Base-by-base conservation (phyloP, 75 land plant species). In the Gnetum montanum region DNA sequence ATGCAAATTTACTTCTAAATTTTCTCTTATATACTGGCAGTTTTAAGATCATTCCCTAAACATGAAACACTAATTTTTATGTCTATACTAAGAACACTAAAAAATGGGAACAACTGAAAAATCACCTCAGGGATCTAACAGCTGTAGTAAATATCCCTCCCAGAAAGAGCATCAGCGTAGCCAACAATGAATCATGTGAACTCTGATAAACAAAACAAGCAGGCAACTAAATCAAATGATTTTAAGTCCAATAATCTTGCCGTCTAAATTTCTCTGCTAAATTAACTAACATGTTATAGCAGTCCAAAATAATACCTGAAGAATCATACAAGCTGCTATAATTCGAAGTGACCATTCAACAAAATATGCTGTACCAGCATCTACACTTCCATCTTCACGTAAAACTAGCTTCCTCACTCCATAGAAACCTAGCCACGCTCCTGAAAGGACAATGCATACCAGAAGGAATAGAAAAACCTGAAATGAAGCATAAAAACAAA, bases 341-440 rank as follows among this genome's bases (percentile, higher is more conserved):
- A 82, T 43, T 12, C 90, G 86, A 70, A 93, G 73, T 11, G 90
- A 81, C 90, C 95, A 88, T 50, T 79, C 85, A 12, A 88, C 98
- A 78, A 88, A 93, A 31, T 74, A 69, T 29, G 90, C 84, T 16
- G 84, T 69, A 28, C 95, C 87, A 59, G 58, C 62, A 54, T 93
- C 95, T 8, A 93, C 82, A 37, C 24, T 63, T 23, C 98, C 98
- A 77, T 93, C 84, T 49, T 81, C 79, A 46, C 76, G 64, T 51
- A 93, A 72, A 6, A 93, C 81, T 58, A 76, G 78, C 60, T 85
- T 93, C 13, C 98, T 71, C 46, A 93, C 98, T 56, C 87, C 81
- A 86, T 90, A 93, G 34, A 65, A 77, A 13, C 98, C 98, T 6
- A 93, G 44, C 51, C 79, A 88, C 35, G 98, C 98, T 63, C 98